Percentiles rank a stretch among this genome's conserved stretches.
Evolutionary conservation across 257 asterid genomes (phyloP).

Genomic region (Paraleonurus japonicus): DNA sequence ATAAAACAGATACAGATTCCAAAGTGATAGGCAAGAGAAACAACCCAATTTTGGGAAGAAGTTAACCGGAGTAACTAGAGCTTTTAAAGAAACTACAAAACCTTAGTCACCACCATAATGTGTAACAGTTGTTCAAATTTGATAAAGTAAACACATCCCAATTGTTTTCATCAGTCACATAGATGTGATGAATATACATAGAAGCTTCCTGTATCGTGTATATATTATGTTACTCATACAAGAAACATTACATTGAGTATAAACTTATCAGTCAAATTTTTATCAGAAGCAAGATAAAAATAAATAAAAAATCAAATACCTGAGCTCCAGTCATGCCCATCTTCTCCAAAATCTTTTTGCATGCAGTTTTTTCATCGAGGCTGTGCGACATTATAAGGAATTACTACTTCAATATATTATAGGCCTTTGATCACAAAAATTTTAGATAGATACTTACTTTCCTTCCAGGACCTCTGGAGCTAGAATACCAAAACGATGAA

Average conservation of each 20-base stretch:
- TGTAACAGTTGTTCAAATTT: neutral
- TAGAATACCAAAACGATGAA: conserved; percentile 84
- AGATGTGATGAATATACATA: neutral
- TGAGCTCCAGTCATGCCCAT: conserved; percentile 81
- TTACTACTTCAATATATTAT: conserved; percentile 25
- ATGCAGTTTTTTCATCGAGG: conserved; percentile 67
- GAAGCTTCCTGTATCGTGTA: conserved; percentile 1
- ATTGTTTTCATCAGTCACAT: neutral
- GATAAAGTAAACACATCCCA: neutral
- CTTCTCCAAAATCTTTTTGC: conserved; percentile 82
- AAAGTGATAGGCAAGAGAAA: neutral
- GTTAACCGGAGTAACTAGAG: neutral
- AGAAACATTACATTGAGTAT: neutral
- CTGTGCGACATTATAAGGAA: conserved; percentile 39
- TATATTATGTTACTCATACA: neutral
- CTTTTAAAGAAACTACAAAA: neutral
- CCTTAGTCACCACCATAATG: neutral
- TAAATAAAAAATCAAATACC: conserved; percentile 44
- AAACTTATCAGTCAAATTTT: neutral
- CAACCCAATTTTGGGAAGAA: neutral
- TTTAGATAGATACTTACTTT: conserved; percentile 51
- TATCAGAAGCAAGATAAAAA: neutral
- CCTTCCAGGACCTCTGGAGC: conserved; percentile 87
- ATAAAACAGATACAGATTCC: neutral
- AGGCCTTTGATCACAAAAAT: conserved; percentile 6